phyloP scores from a whole-genome alignment of 331 rosid species.

The Pyracantha coccinea region DNA sequence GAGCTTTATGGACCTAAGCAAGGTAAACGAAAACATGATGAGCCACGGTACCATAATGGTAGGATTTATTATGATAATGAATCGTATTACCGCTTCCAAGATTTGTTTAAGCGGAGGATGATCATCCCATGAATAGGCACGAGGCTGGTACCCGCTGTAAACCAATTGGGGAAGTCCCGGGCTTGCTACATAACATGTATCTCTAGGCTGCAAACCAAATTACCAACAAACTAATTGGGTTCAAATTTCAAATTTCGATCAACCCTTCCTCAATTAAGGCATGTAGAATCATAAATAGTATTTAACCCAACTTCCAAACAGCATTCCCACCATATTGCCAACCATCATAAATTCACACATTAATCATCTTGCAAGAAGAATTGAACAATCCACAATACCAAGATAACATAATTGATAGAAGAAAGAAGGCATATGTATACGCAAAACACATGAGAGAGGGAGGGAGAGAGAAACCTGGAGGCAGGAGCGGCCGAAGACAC shows the following conservation, averaged over 20 bases:
- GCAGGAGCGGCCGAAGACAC: constrained; percentile 62
- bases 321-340: background rate
- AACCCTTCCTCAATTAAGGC: background rate
- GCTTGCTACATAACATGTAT: constrained; percentile 76
- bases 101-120: constrained; percentile 65
- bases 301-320: background rate
- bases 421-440: background rate
- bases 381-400: background rate
- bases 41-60: background rate
- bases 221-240: background rate
- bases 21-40: constrained; percentile 5
- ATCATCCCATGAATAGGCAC: constrained; percentile 79
- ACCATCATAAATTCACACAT: background rate
- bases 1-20: constrained; percentile 72
- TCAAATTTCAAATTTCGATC: background rate
- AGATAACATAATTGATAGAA: background rate
- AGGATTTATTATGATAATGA: background rate
- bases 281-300: background rate
- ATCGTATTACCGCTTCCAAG: constrained; percentile 54
- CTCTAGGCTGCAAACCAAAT: constrained; percentile 64
- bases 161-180: constrained; percentile 61
- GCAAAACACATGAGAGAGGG: background rate
- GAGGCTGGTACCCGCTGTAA: constrained; percentile 85
- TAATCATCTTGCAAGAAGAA: background rate
- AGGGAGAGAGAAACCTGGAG: constrained; percentile 48